Base-by-base conservation (phyloP, 2,329 filamentous ascomycete genomes). In the Aspergillus caelatus region DNA sequence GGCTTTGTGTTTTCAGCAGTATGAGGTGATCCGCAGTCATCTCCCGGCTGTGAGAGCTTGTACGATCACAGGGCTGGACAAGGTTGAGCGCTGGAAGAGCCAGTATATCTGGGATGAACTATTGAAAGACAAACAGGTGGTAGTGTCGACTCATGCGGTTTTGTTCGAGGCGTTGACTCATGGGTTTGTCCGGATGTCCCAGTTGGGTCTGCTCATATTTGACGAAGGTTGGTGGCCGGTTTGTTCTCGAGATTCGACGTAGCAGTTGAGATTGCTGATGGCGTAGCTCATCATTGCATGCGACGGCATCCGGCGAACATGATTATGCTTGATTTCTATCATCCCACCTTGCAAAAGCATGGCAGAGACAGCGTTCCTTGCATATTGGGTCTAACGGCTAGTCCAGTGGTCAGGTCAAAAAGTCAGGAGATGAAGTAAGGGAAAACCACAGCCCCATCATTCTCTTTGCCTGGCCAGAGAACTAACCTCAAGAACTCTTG, bases 381-480 rank as follows among this genome's bases (percentile, higher is more conserved):
- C 23, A 89, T 97, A 32, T 80, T 97, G 6, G 93, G 93, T 0
- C 81, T 97, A 28, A 94, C 90, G 8, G 93, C 93, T 0, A 96
- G 91, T 65, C 93, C 93, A 0, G 85, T 92, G 4, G 87, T 90
- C 67, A 86, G 82, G 61, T 86, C 85, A 1, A 84, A 84, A 19
- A 74, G 83, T 1, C 77, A 80, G 1, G 84, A 84, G 41, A 80
- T 94, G 16, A 79, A 85, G 75, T 85, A 70, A 61, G 73, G 63
- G 10, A 23, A 8, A n/a, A 39, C 28, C 45, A 55, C 16, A 53
- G 56, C 19, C 39, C 9, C 8, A 54, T 46, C 11, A 39, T 1
- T 41, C 41, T 26, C 41, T 21, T 46, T 58, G 58, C 23, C 50
- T 63, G 36, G 60, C 41, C 10, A 43, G 23, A 61, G 63, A 52